Conservation (phyloP, 495 filamentous ascomycete genomes). For the Penicillium bialowiezense region DNA sequence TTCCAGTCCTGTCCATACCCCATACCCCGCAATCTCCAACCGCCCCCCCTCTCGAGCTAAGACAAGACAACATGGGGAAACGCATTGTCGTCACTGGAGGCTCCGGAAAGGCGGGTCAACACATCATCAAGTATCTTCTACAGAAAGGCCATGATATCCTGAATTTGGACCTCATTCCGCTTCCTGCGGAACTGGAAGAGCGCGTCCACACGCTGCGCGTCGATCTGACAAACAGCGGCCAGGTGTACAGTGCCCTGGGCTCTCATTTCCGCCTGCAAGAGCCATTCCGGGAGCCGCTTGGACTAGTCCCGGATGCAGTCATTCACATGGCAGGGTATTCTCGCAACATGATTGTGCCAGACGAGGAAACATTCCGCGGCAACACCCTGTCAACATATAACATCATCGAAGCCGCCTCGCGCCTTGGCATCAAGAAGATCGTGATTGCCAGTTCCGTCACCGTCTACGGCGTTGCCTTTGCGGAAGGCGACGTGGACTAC, state of each 20-base stretch:
- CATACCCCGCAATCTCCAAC: slow-evolving; percentile 17
- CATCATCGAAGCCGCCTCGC: slow-evolving; percentile 59
- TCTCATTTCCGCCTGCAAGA: slow-evolving; percentile 53
- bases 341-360: slow-evolving; percentile 59
- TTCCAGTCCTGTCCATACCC: background rate
- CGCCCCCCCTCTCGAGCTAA: background rate
- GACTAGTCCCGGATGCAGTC: slow-evolving; percentile 52
- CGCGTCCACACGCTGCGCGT: slow-evolving; percentile 54
- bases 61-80: slow-evolving; percentile 23
- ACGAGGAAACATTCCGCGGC: slow-evolving; percentile 55
- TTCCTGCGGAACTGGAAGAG: slow-evolving; percentile 40
- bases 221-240: slow-evolving; percentile 56
- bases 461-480: slow-evolving; percentile 57
- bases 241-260: slow-evolving; percentile 57
- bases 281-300: slow-evolving; percentile 38
- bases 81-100: slow-evolving; percentile 58
- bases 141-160: slow-evolving; percentile 51
- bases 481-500: slow-evolving; percentile 55
- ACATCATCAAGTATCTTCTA: slow-evolving; percentile 54
- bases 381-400: slow-evolving; percentile 56
- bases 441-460: slow-evolving; percentile 56
- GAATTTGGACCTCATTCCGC: slow-evolving; percentile 51
- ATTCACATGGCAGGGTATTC: slow-evolving; percentile 62
- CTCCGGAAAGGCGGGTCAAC: slow-evolving; percentile 55
- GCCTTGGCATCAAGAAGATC: slow-evolving; percentile 59